Percentiles rank a stretch among this genome's conserved stretches.
Evolutionary conservation across 495 filamentous ascomycete genomes (phyloP).

Genomic region (Usnea hakonensis): DNA sequence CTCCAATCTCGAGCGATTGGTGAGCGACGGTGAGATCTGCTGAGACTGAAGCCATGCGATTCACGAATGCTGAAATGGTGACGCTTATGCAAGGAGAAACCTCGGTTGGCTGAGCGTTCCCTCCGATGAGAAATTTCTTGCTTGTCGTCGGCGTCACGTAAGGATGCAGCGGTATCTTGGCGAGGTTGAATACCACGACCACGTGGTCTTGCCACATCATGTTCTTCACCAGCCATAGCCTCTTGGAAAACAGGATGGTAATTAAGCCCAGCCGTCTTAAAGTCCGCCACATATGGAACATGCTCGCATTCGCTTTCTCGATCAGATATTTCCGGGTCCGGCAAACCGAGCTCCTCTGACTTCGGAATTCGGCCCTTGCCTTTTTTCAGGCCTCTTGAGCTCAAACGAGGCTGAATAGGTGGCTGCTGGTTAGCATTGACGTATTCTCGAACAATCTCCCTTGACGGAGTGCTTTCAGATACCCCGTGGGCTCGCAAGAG

Average conservation of each 20-base stretch:
- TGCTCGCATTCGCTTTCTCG: slow-evolving; percentile 24
- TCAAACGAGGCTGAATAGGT: slow-evolving; percentile 31
- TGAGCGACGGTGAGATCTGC: slow-evolving; percentile 40
- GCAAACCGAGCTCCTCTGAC: slow-evolving; percentile 11
- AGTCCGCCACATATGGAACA: slow-evolving; percentile 27
- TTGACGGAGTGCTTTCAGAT: slow-evolving; percentile 17
- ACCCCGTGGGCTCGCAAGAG: slow-evolving; percentile 27
- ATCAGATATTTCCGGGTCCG: slow-evolving; percentile 6
- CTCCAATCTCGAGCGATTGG: slow-evolving; percentile 60
- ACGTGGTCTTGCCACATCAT: not conserved
- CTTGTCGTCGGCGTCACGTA: slow-evolving; percentile 12
- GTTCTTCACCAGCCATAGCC: not conserved
- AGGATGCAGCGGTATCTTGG: slow-evolving; percentile 11
- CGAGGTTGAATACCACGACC: slow-evolving; percentile 3
- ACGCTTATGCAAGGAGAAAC: slow-evolving; percentile 26
- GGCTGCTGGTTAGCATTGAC: slow-evolving; percentile 31
- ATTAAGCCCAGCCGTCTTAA: slow-evolving; percentile 28
- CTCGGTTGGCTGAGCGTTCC: slow-evolving; percentile 4
- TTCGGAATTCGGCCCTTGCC: slow-evolving; percentile 7
- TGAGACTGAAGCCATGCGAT: slow-evolving; percentile 43
- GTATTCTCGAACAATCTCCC: slow-evolving; percentile 26
- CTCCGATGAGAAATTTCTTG: slow-evolving; percentile 18
- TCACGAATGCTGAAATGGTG: slow-evolving; percentile 28
- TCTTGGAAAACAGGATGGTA: slow-evolving; percentile 22
- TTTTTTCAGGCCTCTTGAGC: slow-evolving; percentile 27